Evolutionary conservation across 2,329 filamentous ascomycete species (phyloP), one percentile per base, ranked within the genome.

Genomic region (Clonostachys chloroleuca): DNA sequence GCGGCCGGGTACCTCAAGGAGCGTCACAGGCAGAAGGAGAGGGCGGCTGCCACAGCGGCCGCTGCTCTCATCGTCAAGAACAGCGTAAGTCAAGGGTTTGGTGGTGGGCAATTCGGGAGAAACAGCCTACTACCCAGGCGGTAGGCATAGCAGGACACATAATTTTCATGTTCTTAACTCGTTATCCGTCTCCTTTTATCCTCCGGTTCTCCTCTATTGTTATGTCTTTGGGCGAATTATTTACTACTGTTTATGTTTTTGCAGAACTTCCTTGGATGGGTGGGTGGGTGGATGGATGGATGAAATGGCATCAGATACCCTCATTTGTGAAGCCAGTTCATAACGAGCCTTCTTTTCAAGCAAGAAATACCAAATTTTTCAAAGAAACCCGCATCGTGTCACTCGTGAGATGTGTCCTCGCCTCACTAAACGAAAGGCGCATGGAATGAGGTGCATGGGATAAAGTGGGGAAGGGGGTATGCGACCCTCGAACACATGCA

Each of bases 1-100:
- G 94, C 94, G 4, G 80, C 84, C 43, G 73, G 81, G 34, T 99
- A 99, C 67, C 75, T 99, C 51, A 89, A 89, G 59, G 92, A 97
- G 65, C 77, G 94, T 40, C 92, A 90, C 62, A 80, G 94, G 53
- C 94, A 99, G 64, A 95, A 95, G 74, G 94, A 97, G 72, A 80
- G 94, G 54, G 82, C 96, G 61, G 89, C 90, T 5, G 92, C 92
- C 2, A 86, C 90, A 6, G 89, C 91, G 16, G 92, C 92, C 1
- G 94, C 94, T 5, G 92, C 95, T 59, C 83, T 92, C 67, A 99
- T 99, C 68, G 92, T 99, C 46, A 83, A 87, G 63, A 92, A 96
- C 71, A 97, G 92, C 69, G 80, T 96, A 37, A 70, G 60, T 48
- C 78, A 81, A 57, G 75, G 76, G 36, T 81, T 75, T 73, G 65